These are phyloP conservation scores for Crithidia brevicula DNA, from an alignment of 208 protist genomes.

Conservation along the genomic window DNA sequence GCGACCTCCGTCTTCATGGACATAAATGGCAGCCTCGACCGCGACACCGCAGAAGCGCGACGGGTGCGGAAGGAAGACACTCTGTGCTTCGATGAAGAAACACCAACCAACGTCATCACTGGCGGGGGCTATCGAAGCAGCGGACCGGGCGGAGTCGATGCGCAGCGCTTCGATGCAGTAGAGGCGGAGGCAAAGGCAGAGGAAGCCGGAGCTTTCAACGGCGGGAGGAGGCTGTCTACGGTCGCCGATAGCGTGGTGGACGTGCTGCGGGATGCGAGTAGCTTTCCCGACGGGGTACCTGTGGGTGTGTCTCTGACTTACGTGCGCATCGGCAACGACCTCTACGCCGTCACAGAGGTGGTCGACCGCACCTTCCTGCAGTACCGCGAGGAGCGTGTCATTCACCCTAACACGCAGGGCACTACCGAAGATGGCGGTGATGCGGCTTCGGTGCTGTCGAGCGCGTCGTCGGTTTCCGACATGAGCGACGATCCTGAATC, in stretches of 20 bases:
- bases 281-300: slow-evolving; percentile 48
- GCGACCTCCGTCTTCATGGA: slow-evolving; percentile 1
- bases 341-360: slow-evolving; percentile 72
- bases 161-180: background rate
- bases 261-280: slow-evolving; percentile 22
- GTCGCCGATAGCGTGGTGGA: slow-evolving; percentile 16
- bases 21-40: background rate
- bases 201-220: background rate
- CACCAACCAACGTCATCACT: background rate
- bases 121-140: background rate
- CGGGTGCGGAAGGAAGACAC: slow-evolving; percentile 1
- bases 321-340: slow-evolving; percentile 63
- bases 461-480: slow-evolving; percentile 8
- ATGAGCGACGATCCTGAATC: slow-evolving; percentile 7
- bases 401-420: slow-evolving; percentile 5
- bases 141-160: background rate
- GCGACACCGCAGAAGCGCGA: background rate
- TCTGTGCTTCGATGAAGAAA: slow-evolving; percentile 6
- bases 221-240: background rate
- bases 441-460: background rate
- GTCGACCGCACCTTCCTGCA: slow-evolving; percentile 73
- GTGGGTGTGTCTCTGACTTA: slow-evolving; percentile 60
- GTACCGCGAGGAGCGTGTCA: slow-evolving; percentile 67
- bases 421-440: background rate
- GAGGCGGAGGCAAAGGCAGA: background rate